Evolutionary conservation across 768 basidiomycete species (phyloP).

Genomic region (Grammothele lineata): DNA sequence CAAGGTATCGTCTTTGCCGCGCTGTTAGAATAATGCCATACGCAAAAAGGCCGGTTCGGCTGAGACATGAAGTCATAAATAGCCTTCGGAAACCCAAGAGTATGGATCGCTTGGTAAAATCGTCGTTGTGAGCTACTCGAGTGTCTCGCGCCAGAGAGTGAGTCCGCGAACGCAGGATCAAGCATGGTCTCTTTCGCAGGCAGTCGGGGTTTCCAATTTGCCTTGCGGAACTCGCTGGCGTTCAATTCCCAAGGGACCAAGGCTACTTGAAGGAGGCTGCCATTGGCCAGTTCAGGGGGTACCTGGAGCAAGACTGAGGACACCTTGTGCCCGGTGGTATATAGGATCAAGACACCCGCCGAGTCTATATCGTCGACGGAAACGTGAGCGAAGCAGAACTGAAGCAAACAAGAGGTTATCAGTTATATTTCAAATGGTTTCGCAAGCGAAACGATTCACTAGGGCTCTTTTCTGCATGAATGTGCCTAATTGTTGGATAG

Average conservation of each 20-base stretch:
- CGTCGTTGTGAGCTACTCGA: constrained; percentile 7
- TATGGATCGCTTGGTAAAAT: constrained; percentile 36
- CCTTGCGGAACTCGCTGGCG: constrained; percentile 27
- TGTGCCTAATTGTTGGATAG: constrained; percentile 36
- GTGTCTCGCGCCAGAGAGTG: not conserved
- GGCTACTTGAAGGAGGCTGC: constrained; percentile 35
- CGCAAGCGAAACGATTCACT: constrained; percentile 32
- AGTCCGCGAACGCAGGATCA: constrained; percentile 15
- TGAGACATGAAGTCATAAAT: constrained; percentile 44
- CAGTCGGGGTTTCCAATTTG: constrained; percentile 18
- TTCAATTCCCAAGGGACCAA: constrained; percentile 46
- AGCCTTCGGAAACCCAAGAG: constrained; percentile 41
- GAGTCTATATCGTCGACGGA: constrained; percentile 42
- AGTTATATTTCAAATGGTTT: not conserved
- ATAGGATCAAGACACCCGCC: constrained; percentile 54
- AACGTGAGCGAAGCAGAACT: constrained; percentile 50
- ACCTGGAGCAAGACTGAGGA: constrained; percentile 40
- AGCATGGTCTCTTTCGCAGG: constrained; percentile 5
- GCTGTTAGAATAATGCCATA: constrained; percentile 42
- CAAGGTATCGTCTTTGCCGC: constrained; percentile 26
- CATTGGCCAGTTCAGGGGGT: constrained; percentile 31
- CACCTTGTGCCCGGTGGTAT: constrained; percentile 34
- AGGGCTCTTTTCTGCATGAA: constrained; percentile 46
- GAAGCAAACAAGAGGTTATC: not conserved
- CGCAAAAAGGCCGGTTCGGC: constrained; percentile 36